Conservation (phyloP, 2,329 filamentous ascomycete genomes). For the Aspergillus floridensis region DNA sequence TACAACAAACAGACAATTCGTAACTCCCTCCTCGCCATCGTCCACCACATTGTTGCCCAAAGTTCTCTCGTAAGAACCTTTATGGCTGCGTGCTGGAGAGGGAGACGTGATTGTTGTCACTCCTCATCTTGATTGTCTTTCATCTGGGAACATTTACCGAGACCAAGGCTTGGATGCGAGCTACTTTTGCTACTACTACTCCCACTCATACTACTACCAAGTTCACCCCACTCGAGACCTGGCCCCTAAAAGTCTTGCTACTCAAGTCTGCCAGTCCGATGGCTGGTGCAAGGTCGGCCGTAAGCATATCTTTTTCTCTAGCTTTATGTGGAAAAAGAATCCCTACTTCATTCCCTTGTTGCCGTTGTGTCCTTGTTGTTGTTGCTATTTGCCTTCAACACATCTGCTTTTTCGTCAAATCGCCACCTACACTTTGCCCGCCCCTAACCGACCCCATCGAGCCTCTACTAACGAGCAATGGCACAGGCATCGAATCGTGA, state of each 20-base stretch:
- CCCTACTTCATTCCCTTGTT: background rate
- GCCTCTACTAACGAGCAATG: constrained; percentile 22
- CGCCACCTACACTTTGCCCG: background rate
- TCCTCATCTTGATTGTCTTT: background rate
- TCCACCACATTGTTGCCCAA: background rate
- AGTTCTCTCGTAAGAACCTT: background rate
- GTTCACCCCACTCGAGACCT: constrained; percentile 12
- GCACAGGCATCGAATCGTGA: constrained; percentile 26
- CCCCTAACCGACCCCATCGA: constrained; percentile 7
- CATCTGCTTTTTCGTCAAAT: background rate
- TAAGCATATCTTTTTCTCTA: constrained; percentile 11
- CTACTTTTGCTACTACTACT: background rate
- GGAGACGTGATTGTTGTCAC: background rate
- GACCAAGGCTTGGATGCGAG: background rate
- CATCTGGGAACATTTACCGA: constrained; percentile 2
- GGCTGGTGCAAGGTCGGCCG: constrained; percentile 13
- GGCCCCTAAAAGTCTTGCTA: constrained; percentile 7
- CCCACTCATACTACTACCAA: background rate
- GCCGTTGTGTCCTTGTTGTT: background rate
- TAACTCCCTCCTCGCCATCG: background rate
- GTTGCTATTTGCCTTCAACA: background rate
- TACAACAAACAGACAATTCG: constrained; percentile 2
- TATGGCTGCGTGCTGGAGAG: background rate
- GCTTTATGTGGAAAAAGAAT: background rate
- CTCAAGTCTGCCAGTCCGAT: constrained; percentile 9